Evolutionary conservation across 208 protist genomes (phyloP), one percentile per base, ranked within the genome.

Genomic region (Trypanosomatidae sp.): DNA sequence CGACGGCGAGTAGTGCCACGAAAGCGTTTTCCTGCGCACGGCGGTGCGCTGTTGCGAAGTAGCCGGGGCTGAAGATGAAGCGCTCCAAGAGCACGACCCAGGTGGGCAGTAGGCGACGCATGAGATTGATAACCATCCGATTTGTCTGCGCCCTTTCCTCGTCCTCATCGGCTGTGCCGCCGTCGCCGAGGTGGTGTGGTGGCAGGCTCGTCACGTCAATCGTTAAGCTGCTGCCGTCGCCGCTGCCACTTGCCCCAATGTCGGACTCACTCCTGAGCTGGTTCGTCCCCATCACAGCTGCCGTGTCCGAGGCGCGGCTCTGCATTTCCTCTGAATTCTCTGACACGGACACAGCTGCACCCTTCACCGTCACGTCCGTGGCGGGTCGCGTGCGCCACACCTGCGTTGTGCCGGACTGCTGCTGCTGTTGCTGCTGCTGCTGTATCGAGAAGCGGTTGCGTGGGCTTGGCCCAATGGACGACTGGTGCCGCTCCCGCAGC

Each of bases 21-120:
- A 94, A 92, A n/a, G 85, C 90, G 68, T 91, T 91, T 85, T 94
- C 87, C 76, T 88, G 87, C n/a, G 83, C 87, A 50, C 90, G 84
- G 28, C 81, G 67, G 71, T 94, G 85, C 22, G 80, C 80, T 30
- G 71, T 64, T 0, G 69, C 76, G 70, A 89, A 90, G 76, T 83
- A 89, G 43, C 81, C 85, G 33, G 85, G 83, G 13, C 66, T 67
- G 49, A 76, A 85, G 46, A 90, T 47, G 68, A 90, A 87, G 50
- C 75, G 80, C 81, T 94, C 87, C 17, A 76, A 69, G 66, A 85
- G 58, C 43, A 69, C 76, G 36, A 92, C 87, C 87, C 90, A 94
- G 17, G 73, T 30, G 15, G 90, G 90, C 68, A 92, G 76, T 55
- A 91, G 52, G 3, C 86, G 83, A 25, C 62, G 73, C 83, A 88